Evolutionary conservation across 495 filamentous ascomycete genomes (phyloP).

Genomic region (Aspergillus olivimuriae): DNA sequence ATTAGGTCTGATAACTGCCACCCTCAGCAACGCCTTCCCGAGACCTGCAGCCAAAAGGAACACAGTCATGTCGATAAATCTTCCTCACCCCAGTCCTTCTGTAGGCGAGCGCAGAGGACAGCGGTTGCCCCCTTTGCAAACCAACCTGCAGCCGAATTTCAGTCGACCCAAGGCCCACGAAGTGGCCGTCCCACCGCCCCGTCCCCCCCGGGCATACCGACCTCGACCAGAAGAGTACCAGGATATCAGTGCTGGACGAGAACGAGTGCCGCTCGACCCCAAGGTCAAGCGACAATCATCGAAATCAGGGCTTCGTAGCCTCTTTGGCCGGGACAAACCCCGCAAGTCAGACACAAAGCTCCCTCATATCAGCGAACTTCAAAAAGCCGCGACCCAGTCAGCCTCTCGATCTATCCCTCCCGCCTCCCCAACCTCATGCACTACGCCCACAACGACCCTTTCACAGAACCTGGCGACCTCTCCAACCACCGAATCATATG

Average conservation of each 20-base stretch:
- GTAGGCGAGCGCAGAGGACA: conserved; percentile 37
- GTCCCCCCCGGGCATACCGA: conserved; percentile 23
- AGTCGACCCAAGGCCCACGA: conserved; percentile 24
- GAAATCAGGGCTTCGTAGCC: conserved; percentile 32
- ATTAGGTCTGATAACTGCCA: background rate
- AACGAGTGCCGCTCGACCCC: conserved; percentile 28
- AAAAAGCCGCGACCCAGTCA: conserved; percentile 9
- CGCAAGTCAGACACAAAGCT: conserved; percentile 27
- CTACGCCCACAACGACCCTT: conserved; percentile 22
- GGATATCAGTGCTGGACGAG: conserved; percentile 20
- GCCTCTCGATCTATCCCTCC: conserved; percentile 11
- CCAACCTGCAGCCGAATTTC: no score
- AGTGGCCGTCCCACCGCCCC: conserved; percentile 7
- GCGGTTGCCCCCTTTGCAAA: conserved; percentile 31
- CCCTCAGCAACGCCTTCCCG: background rate
- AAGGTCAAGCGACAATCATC: conserved; percentile 34
- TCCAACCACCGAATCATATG: conserved; percentile 18
- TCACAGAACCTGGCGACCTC: conserved; percentile 26
- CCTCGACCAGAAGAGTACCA: conserved; percentile 35
- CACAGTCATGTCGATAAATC: conserved; percentile 15
- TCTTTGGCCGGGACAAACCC: conserved; percentile 35
- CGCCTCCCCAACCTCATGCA: conserved; percentile 20
- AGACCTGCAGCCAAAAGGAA: background rate
- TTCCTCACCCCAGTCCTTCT: conserved; percentile 17
- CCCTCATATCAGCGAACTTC: conserved; percentile 29